phyloP scores from a whole-genome alignment of 768 basidiomycete species.

The Boletus rubescentipes region DNA sequence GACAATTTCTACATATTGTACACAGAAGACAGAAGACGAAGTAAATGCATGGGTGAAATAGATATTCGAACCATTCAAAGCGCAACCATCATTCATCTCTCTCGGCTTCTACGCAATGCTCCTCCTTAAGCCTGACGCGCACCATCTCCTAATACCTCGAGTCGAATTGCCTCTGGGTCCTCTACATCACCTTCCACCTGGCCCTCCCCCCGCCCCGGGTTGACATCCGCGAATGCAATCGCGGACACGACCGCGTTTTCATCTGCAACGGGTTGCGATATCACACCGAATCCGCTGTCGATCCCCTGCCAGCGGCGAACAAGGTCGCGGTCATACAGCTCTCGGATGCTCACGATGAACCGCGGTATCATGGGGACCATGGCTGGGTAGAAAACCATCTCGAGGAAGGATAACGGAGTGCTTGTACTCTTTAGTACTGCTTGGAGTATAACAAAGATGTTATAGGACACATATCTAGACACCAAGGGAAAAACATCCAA shows the following conservation, averaged over 20 bases:
- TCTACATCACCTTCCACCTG: not conserved
- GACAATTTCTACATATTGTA: too few species aligned
- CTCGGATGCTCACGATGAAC: constrained; percentile 1
- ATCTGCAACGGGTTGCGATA: not conserved
- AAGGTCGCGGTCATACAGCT: not conserved
- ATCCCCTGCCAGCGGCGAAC: not conserved
- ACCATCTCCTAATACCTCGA: not conserved
- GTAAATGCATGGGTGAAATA: not conserved
- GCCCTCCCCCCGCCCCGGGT: not conserved
- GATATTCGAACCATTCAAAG: not conserved
- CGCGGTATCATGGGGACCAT: not conserved
- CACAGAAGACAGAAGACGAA: too few species aligned
- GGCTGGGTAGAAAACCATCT: not conserved
- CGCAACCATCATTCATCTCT: too few species aligned
- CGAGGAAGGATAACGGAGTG: not conserved
- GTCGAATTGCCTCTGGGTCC: not conserved
- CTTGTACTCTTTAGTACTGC: too few species aligned
- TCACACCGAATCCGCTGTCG: not conserved
- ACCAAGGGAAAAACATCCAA: too few species aligned
- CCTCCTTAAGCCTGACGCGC: not conserved
- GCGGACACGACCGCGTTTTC: not conserved
- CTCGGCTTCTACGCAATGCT: too few species aligned
- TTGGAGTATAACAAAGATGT: not conserved
- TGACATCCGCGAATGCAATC: not conserved
- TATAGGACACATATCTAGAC: not conserved